Base-by-base conservation (phyloP, 2,329 filamentous ascomycete genomes). In the Verticillium nubilum region DNA sequence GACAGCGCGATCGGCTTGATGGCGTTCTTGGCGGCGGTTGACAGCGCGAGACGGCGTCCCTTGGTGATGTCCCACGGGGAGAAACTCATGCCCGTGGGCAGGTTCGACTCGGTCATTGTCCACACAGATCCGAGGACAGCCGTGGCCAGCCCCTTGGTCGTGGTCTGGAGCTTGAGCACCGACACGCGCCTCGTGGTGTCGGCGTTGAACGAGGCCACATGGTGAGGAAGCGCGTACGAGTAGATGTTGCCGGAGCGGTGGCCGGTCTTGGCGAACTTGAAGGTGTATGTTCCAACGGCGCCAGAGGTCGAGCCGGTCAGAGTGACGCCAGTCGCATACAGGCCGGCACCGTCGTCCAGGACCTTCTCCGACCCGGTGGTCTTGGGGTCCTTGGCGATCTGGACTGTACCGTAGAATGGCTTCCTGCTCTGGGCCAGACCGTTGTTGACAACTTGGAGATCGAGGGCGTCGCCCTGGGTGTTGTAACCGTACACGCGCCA, bases 141-240 rank as follows among this genome's bases (percentile, higher is more conserved):
- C 0, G 83, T 87, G 10, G 88, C 88, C n/a, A 83, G 76, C 5
- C 91, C 91, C 73, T 95, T 95, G 6, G 90, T 93, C 0, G 90
- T 88, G 1, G 89, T 92, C 47, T 86, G 82, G 42, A 96, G 75
- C 60, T 81, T 77, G 3, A 92, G 68, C 7, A 75, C 82, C 2
- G 76, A 74, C 15, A 74, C 73, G 7, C 73, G 74, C 5, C 84
- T 85, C 10, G 64, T 60, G 1, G 78, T 80, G 0, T 69, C 69
- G 1, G 69, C 64, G 61, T 89, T 84, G 60, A 96, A 90, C 0
- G 88, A 89, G 37, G 84, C 75, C 6, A 89, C 70, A 62, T 95
- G 91, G 71, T 96, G 91, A 12, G 91, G 89, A 55, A 96, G 74
- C 19, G 88, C 89, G 67, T 88, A 95, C 86, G 93, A 92, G 58